Evolutionary conservation across 2,329 filamentous ascomycete genomes (phyloP), one percentile per base, ranked within the genome.

Genomic region (Trichoderma harzianum): DNA sequence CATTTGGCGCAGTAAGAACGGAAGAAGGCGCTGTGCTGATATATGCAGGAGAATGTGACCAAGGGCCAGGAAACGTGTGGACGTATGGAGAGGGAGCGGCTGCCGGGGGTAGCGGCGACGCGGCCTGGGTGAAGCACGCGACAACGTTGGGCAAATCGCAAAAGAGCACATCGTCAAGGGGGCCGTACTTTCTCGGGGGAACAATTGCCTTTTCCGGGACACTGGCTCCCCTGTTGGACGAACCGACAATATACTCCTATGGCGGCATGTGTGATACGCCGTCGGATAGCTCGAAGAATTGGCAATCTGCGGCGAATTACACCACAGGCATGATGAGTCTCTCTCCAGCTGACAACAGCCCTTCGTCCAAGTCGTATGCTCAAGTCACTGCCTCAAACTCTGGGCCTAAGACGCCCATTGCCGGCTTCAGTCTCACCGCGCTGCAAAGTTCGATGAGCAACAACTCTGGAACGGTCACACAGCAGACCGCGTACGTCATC

Each of bases 241-340:
- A 85, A 57, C 87, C 89, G 0, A 85, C 85, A 12, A 82, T 92
- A 24, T 97, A 94, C 78, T 83, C 91, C 7, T 98, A 97, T 80
- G 95, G 94, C 43, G 95, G 95, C 75, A 97, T 98, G 94, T 98
- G 95, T 77, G 91, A 92, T 3, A 75, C 75, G 3, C 78, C 79
- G 8, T 78, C 80, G n/a, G 80, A 83, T 21, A 77, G 85, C 34
- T 76, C 78, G 1, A 77, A 80, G 1, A 80, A 82, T 21, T 94
- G 93, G 91, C 88, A 93, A 73, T 87, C 87, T 2, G 80, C 85
- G 11, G 93, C 92, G 12, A 88, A 89, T 53, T 98, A 97, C 80
- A 95, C 93, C 2, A 94, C 94, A 77, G 83, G 86, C 24, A 95
- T 97, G 92, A 81, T 93, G 71, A 88, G 87, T 30, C 80, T 95